Evolutionary conservation across 495 filamentous ascomycete species (phyloP).

Genomic region (Xylaria castorea): DNA sequence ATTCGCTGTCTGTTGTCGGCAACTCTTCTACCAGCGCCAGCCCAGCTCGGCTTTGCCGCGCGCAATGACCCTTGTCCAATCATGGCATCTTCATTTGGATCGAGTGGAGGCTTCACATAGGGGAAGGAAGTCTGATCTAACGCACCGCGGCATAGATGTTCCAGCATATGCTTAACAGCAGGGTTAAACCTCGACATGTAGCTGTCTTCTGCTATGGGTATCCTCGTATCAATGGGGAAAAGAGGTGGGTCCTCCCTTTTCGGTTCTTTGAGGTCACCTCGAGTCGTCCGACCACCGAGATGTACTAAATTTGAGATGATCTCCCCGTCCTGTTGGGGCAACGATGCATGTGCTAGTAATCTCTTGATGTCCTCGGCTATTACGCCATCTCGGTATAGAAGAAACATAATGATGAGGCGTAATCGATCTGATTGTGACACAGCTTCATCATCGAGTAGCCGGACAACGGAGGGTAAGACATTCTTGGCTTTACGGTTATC

Average conservation of each 20-base stretch:
- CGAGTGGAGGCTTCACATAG: slow-evolving; percentile 75
- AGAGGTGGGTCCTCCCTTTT: slow-evolving; percentile 67
- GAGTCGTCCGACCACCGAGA: slow-evolving; percentile 77
- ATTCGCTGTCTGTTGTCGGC: slow-evolving; percentile 88
- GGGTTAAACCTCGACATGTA: slow-evolving; percentile 75
- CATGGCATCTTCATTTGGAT: slow-evolving; percentile 60
- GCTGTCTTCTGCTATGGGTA: slow-evolving; percentile 62
- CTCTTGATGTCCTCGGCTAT: slow-evolving; percentile 84
- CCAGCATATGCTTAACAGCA: slow-evolving; percentile 78
- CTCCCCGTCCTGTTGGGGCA: slow-evolving; percentile 74
- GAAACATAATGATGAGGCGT: slow-evolving; percentile 81
- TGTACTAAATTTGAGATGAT: slow-evolving; percentile 80
- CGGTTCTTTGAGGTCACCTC: slow-evolving; percentile 74
- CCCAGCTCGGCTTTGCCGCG: slow-evolving; percentile 92
- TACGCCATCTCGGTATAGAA: slow-evolving; percentile 88
- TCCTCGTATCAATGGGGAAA: slow-evolving; percentile 67
- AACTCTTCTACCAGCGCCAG: slow-evolving; percentile 74
- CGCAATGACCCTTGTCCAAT: slow-evolving; percentile 77
- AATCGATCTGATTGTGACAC: slow-evolving; percentile 75
- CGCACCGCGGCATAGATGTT: slow-evolving; percentile 69
- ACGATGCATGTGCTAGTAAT: slow-evolving; percentile 80
- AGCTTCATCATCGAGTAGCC: slow-evolving; percentile 80
- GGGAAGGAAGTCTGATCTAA: slow-evolving; percentile 79
- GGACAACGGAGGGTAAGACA: slow-evolving; percentile 81
- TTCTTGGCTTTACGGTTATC: slow-evolving; percentile 91